Evolutionary conservation across 2,329 filamentous ascomycete genomes (phyloP).

Genomic region (Sphaerostilbella broomeana): DNA sequence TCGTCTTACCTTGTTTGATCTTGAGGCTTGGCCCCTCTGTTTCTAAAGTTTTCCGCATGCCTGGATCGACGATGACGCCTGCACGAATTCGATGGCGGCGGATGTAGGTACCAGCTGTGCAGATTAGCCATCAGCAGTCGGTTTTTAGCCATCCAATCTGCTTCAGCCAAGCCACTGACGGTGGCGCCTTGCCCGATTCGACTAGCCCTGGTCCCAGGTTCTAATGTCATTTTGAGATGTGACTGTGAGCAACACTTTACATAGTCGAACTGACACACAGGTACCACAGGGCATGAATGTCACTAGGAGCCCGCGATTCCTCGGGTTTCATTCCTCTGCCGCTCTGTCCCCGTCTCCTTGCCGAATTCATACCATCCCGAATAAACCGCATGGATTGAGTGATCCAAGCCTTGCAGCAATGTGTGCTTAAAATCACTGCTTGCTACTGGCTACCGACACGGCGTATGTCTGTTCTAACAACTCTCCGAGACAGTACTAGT

Average conservation of each 20-base stretch:
- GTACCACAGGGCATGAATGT: not conserved
- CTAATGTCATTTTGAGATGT: too few species aligned
- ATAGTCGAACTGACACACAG: not conserved
- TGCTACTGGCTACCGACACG: too few species aligned
- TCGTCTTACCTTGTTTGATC: constrained; percentile 3
- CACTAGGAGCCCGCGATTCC: not conserved
- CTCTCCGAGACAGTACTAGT: constrained; percentile 7
- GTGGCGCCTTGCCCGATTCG: constrained; percentile 2
- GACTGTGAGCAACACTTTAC: not conserved
- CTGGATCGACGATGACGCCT: constrained; percentile 1
- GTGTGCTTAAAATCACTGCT: too few species aligned
- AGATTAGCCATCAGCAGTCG: constrained; percentile 9
- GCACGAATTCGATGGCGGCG: constrained; percentile 4
- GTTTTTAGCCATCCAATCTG: constrained; percentile 6
- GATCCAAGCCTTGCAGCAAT: too few species aligned
- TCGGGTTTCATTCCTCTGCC: not conserved
- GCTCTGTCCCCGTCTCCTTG: not conserved
- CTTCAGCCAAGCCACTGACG: constrained; percentile 9
- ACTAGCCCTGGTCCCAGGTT: constrained; percentile 10
- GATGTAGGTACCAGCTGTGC: constrained; percentile 7
- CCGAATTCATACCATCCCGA: not conserved
- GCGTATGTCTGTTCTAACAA: not conserved
- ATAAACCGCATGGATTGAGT: too few species aligned
- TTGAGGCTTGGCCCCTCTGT: constrained; percentile 1
- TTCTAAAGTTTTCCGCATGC: constrained; percentile 5